These are phyloP conservation scores for Globisporangium spinosum DNA, from an alignment of 352 stramenopile species.

Conservation along the genomic window DNA sequence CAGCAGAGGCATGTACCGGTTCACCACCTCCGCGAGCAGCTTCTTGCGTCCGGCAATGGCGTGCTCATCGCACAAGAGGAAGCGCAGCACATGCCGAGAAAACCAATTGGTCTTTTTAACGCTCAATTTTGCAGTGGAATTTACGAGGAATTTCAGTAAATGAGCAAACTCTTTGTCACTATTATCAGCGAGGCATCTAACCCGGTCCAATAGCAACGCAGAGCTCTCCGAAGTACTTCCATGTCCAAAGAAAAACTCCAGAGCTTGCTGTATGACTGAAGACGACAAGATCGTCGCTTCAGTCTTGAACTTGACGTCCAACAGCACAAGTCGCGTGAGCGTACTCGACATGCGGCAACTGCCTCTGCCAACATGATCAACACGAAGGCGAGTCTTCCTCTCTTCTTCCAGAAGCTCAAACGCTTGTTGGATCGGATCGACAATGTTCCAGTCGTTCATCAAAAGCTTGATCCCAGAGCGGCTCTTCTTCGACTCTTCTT, in stretches of 20 bases:
- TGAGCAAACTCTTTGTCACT: conserved; percentile 26
- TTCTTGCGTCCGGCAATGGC: conserved; percentile 25
- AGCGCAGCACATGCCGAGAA: conserved; percentile 53
- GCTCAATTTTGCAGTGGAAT: conserved; percentile 45
- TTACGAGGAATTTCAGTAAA: conserved; percentile 38
- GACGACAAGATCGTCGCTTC: conserved; percentile 27
- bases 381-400: conserved; percentile 27
- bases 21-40: conserved; percentile 33
- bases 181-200: conserved; percentile 19
- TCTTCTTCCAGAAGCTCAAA: conserved; percentile 52
- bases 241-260: conserved; percentile 48
- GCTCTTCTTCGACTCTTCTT: conserved; percentile 6
- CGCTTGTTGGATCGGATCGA: conserved; percentile 43
- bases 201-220: conserved; percentile 35
- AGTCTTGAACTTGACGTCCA: conserved; percentile 28
- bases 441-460: conserved; percentile 32
- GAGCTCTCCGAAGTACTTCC: conserved; percentile 35
- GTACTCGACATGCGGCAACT: conserved; percentile 32
- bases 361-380: neutral
- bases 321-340: conserved; percentile 41
- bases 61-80: conserved; percentile 38
- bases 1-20: conserved; percentile 42
- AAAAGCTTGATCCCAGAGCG: neutral
- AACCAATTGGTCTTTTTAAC: conserved; percentile 79
- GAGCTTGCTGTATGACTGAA: conserved; percentile 40